phyloP scores from a whole-genome alignment of 1,284 basidiomycete species.

The Chalciporus sp. region DNA sequence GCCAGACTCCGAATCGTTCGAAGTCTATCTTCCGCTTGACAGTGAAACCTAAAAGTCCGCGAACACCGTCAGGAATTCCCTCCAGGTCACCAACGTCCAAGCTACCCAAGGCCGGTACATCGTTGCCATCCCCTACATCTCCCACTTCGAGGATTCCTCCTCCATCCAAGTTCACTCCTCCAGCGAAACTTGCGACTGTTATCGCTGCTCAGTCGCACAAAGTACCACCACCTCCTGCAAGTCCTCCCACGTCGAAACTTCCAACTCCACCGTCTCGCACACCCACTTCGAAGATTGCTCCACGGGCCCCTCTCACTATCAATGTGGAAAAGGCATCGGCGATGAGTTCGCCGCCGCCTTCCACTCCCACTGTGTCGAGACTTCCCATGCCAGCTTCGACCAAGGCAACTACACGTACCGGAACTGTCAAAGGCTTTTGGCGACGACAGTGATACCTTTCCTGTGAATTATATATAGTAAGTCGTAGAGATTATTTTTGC shows the following conservation, averaged over 20 bases:
- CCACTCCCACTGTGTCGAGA: constrained; percentile 14
- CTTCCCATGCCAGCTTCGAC: constrained; percentile 28
- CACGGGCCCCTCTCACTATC: constrained; percentile 4
- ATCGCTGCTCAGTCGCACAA: constrained; percentile 31
- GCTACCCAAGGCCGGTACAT: constrained; percentile 12
- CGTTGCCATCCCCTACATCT: constrained; percentile 11
- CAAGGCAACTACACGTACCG: constrained; percentile 23
- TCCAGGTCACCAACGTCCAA: constrained; percentile 6
- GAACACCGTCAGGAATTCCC: constrained; percentile 16
- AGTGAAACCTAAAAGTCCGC: constrained; percentile 28
- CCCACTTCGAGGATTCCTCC: constrained; percentile 27
- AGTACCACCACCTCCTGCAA: not conserved
- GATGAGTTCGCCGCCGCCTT: not conserved
- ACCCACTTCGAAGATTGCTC: constrained; percentile 11
- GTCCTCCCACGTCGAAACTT: constrained; percentile 21
- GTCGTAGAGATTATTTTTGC: not conserved
- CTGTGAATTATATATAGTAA: constrained; percentile 12
- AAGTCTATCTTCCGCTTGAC: constrained; percentile 35
- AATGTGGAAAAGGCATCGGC: constrained; percentile 4
- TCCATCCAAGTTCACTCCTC: constrained; percentile 31
- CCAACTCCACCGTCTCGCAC: constrained; percentile 20
- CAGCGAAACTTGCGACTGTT: constrained; percentile 32
- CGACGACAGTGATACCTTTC: constrained; percentile 21
- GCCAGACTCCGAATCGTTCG: constrained; percentile 13
- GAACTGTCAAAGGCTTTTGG: constrained; percentile 37